Evolutionary conservation across 2,329 filamentous ascomycete species (phyloP).

Genomic region (Aplosporella prunicola): DNA sequence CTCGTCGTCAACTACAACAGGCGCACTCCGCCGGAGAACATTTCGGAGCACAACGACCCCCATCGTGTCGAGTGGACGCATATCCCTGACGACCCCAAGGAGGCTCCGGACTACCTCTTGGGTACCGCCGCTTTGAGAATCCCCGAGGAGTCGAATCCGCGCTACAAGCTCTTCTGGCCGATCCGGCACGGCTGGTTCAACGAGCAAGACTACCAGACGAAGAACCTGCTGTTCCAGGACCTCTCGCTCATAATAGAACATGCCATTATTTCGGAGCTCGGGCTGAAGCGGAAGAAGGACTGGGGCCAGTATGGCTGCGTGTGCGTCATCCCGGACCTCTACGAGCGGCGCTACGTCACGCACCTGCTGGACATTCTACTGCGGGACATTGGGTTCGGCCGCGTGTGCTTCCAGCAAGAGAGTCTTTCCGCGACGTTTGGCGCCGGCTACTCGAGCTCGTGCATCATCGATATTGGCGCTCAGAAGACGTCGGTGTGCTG

Average conservation of each 20-base stretch:
- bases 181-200: constrained; percentile 81
- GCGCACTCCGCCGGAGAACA: constrained; percentile 71
- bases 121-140: constrained; percentile 77
- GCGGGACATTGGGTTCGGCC: constrained; percentile 79
- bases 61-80: constrained; percentile 95
- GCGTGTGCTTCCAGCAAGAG: constrained; percentile 91
- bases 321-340: constrained; percentile 93
- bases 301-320: constrained; percentile 91
- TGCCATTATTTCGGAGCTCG: constrained; percentile 76
- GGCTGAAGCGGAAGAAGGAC: constrained; percentile 64
- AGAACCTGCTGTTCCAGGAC: constrained; percentile 74
- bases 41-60: constrained; percentile 90
- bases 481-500: constrained; percentile 97
- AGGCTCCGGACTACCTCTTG: constrained; percentile 68
- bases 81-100: constrained; percentile 47
- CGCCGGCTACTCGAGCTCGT: constrained; percentile 86
- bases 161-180: constrained; percentile 90
- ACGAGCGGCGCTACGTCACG: constrained; percentile 88
- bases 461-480: constrained; percentile 91
- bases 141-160: constrained; percentile 77
- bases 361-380: constrained; percentile 76
- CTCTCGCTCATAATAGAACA: constrained; percentile 80
- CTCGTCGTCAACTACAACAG: constrained; percentile 91
- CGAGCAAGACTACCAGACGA: constrained; percentile 74
- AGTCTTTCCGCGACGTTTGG: constrained; percentile 91